Base-by-base conservation (phyloP, 2,329 filamentous ascomycete genomes). In the Exophiala sideris region DNA sequence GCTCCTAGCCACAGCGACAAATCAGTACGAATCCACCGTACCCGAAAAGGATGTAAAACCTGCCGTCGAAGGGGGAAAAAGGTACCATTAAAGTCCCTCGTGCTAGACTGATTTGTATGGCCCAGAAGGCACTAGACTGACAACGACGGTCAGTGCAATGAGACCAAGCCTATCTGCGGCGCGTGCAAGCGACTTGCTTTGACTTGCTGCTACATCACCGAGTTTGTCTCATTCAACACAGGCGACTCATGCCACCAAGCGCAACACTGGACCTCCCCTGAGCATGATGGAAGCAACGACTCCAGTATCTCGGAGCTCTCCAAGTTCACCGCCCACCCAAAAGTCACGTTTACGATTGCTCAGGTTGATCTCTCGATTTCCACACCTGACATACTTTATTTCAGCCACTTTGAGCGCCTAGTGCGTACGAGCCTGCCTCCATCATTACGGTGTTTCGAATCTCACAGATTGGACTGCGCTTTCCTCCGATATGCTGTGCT, bases 381-480 rank as follows among this genome's bases (percentile, higher is more conserved):
- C 18, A 18, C 5, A 45, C n/a, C 34, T 6, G 41, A 33, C 12
- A 34, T 38, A 6, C 3, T 54, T 12, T 54, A 56, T 21, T 52
- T 56, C 16, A 18, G 48, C 5, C 53, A 56, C 20, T 56, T 51
- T 36, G 53, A 56, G 7, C 10, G 48, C 5, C 53, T 47, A 29
- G 44, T 56, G 10, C 40, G 41, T 7, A 7, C 14, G 1, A 32
- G 32, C 12, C 36, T 56, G n/a, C 53, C 53, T n/a, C 10, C 12
- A 3, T 5, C 47, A 8, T 9, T 41, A 24, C 12, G 16, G 20
- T 3, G 20, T 11, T 39, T 52, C 18, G 5, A 5, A 29, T 11
- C 16, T 10, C 12, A 29, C 20, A 24, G 12, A 5, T 14, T 35
- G 20, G 14, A 33, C 20, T 47, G 12, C 11, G 3, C 48, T 6